phyloP scores from a whole-genome alignment of 768 basidiomycete species.

The Phanerodontia chrysosporium region DNA sequence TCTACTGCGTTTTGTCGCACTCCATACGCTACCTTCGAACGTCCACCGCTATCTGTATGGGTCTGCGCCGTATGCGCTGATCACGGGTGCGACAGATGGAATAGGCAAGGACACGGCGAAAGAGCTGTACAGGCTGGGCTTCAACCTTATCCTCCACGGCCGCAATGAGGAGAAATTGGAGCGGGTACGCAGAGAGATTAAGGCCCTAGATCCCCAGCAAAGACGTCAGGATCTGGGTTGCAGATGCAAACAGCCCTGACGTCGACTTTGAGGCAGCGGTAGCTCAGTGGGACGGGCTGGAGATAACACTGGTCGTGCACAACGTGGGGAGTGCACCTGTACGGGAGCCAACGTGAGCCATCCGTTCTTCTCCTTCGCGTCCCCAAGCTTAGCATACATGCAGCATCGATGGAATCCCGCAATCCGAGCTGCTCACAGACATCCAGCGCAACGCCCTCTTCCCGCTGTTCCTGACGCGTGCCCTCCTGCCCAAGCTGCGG shows the following conservation, averaged over 20 bases:
- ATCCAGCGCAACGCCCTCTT: conserved; percentile 21
- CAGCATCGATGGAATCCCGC: conserved; percentile 20
- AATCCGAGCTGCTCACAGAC: conserved; percentile 14
- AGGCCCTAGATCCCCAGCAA: background rate
- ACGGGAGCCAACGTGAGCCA: conserved; percentile 12
- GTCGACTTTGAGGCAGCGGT: conserved; percentile 19
- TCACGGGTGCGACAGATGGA: conserved; percentile 27
- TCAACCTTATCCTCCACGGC: conserved; percentile 27
- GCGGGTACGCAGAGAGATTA: conserved; percentile 19
- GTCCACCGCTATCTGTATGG: conserved; percentile 21
- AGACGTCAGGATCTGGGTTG: conserved; percentile 24
- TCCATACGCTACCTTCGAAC: conserved; percentile 16
- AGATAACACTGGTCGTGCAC: conserved; percentile 25
- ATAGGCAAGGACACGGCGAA: conserved; percentile 23
- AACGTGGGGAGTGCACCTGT: conserved; percentile 21
- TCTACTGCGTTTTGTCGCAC: conserved; percentile 13
- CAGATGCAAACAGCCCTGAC: conserved; percentile 15
- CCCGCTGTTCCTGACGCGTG: conserved; percentile 24
- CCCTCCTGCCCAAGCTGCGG: conserved; percentile 25
- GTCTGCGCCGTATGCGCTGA: conserved; percentile 20
- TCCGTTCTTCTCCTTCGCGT: background rate
- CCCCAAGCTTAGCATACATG: background rate
- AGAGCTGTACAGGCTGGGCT: conserved; percentile 24
- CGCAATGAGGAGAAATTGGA: conserved; percentile 23
- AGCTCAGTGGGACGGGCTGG: conserved; percentile 19